Evolutionary conservation across 2,329 filamentous ascomycete genomes (phyloP).

Genomic region (Grosmannia serpens): DNA sequence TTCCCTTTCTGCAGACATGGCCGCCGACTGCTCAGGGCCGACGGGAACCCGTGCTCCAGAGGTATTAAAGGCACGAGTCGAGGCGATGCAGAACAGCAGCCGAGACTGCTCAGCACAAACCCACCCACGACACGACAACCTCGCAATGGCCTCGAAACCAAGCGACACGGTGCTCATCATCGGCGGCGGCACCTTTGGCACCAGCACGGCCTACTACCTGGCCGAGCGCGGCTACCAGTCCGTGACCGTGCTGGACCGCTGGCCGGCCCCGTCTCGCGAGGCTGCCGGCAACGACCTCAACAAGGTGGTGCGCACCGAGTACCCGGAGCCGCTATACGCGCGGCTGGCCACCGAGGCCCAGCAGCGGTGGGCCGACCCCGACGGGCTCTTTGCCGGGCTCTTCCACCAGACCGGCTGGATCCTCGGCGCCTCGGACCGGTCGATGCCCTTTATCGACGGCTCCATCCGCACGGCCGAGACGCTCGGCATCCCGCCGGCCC

Average conservation of each 20-base stretch:
- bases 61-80: too few species aligned
- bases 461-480: slow-evolving; percentile 1
- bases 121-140: too few species aligned
- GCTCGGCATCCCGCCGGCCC: not conserved
- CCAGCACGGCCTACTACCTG: slow-evolving; percentile 38
- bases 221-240: slow-evolving; percentile 28
- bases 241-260: slow-evolving; percentile 38
- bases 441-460: not conserved
- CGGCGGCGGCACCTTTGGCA: slow-evolving; percentile 34
- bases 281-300: slow-evolving; percentile 48
- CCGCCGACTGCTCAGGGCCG: too few species aligned
- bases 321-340: slow-evolving; percentile 45
- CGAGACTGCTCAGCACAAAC: too few species aligned
- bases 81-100: too few species aligned
- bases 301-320: slow-evolving; percentile 49
- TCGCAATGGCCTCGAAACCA: not conserved
- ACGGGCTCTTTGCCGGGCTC: slow-evolving; percentile 4
- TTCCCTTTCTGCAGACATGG: too few species aligned
- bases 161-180: slow-evolving; percentile 25
- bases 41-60: too few species aligned
- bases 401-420: slow-evolving; percentile 6
- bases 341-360: slow-evolving; percentile 25
- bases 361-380: not conserved
- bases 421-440: not conserved
- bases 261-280: slow-evolving; percentile 24